phyloP scores from a whole-genome alignment of 768 basidiomycete species.

The Collybiopsis confluens region DNA sequence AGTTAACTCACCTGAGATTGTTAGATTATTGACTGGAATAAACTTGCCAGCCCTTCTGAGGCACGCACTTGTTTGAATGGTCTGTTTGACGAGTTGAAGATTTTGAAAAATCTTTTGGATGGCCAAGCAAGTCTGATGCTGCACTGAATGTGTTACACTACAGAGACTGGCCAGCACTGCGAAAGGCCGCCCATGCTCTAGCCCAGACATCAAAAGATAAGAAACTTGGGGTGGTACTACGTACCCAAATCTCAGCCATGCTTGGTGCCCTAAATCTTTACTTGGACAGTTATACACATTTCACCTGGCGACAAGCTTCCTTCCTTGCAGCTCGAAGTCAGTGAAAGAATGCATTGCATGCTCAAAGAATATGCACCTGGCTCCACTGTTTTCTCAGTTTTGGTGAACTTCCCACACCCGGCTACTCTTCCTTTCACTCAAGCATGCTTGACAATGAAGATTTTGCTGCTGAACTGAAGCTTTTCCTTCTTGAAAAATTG shows the following conservation, averaged over 20 bases:
- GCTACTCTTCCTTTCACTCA: constrained; percentile 14
- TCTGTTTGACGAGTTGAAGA: no score
- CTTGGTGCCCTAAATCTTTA: constrained; percentile 29
- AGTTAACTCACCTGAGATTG: no score
- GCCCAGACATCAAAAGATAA: no score
- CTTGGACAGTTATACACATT: constrained; percentile 24
- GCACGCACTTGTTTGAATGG: no score
- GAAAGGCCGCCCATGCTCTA: no score
- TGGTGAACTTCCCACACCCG: constrained; percentile 22
- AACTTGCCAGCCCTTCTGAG: no score
- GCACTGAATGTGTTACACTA: no score
- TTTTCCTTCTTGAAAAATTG: constrained; percentile 22
- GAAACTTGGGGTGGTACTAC: no score
- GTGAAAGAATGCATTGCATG: constrained; percentile 23
- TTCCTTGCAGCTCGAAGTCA: constrained; percentile 22
- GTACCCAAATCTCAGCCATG: constrained; percentile 4
- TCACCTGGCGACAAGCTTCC: constrained; percentile 30
- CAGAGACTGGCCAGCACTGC: no score
- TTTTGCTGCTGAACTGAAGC: constrained; percentile 19
- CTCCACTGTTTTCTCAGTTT: constrained; percentile 19
- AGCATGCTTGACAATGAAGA: constrained; percentile 30
- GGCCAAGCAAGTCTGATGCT: no score
- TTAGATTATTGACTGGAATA: no score
- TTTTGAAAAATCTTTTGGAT: no score
- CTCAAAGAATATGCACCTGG: constrained; percentile 26